Evolutionary conservation across 306 rosid genomes (phyloP), one percentile per base, ranked within the genome.

Genomic region (Cotoneaster glaucophyllus): DNA sequence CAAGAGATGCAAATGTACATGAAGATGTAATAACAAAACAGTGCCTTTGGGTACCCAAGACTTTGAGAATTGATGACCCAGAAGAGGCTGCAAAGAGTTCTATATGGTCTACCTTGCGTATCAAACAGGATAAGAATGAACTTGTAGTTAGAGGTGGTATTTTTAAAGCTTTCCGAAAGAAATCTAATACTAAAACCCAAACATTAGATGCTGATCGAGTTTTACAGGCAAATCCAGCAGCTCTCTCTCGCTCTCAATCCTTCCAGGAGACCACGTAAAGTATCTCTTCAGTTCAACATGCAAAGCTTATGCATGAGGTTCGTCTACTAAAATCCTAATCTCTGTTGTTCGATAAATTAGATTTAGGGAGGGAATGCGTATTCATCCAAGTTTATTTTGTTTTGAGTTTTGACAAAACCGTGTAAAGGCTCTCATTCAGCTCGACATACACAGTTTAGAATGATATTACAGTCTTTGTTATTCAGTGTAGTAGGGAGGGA

Each of bases 41-140:
- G 74, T 79, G 79, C 77, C 84, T 89, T 75, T 89, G 93, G 93
- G 88, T 85, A n/a, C 91, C 93, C 4, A 89, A 89, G 85, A 85
- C 88, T 13, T 64, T 87, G 67, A 83, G 93, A 83, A 87, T 85
- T 50, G 84, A 82, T 74, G 88, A 87, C 67, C 84, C 89, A 21
- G 70, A 89, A 56, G 89, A 87, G 84, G 93, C 88, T 69, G 89
- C 89, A 28, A 87, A 71, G 80, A 81, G 91, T 85, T 85, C 91
- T 32, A 69, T 89, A 79, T 85, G 91, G 91, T 77, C 91, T 70
- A 85, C 86, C 63, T 83, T 89, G 79, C 74, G 67, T 43, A 69
- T 81, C 74, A 82, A 82, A 58, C 70, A 77, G 57, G 75, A 67
- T 32, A 85, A 76, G 77, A 82, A 74, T 70, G 78, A 82, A 76